Evolutionary conservation across 2,329 filamentous ascomycete species (phyloP).

Genomic region (Fonsecaea erecta): DNA sequence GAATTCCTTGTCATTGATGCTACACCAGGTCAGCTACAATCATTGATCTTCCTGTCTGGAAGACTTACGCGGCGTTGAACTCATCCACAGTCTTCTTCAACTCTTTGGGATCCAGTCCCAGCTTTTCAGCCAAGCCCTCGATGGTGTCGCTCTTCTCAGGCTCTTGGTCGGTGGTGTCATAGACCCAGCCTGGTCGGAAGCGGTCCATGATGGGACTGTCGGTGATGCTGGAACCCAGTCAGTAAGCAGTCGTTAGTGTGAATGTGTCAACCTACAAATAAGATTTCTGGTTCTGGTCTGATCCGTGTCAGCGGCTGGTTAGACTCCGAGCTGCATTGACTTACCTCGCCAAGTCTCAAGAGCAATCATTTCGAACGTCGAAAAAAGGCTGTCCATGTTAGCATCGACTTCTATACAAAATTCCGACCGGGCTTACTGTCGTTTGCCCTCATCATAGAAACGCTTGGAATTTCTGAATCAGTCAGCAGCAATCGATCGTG

Average conservation of each 20-base stretch:
- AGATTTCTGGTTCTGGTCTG: conserved; percentile 48
- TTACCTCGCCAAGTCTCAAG: conserved; percentile 45
- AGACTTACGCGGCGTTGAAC: conserved; percentile 44
- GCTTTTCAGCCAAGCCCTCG: conserved; percentile 46
- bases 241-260: not conserved
- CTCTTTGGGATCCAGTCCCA: conserved; percentile 45
- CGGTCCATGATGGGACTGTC: conserved; percentile 49
- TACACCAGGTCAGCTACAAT: not conserved
- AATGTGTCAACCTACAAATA: conserved; percentile 40
- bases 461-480: conserved; percentile 42
- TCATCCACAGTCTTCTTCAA: conserved; percentile 48
- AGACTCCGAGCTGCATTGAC: not conserved
- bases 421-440: conserved; percentile 36
- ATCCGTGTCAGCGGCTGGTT: not conserved
- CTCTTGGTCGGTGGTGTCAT: conserved; percentile 49
- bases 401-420: not conserved
- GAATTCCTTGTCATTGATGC: conserved; percentile 46
- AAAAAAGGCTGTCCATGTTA: conserved; percentile 42
- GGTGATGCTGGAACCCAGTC: conserved; percentile 39
- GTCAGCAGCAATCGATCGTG: not conserved
- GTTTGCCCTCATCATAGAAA: conserved; percentile 47
- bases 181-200: conserved; percentile 51
- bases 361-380: conserved; percentile 52
- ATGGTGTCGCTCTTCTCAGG: conserved; percentile 49
- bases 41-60: not conserved